Percentiles rank a stretch among this genome's conserved stretches.
These are phyloP conservation scores for Plantago ovata DNA, from an alignment of 257 asterid species.

Conservation along the genomic window DNA sequence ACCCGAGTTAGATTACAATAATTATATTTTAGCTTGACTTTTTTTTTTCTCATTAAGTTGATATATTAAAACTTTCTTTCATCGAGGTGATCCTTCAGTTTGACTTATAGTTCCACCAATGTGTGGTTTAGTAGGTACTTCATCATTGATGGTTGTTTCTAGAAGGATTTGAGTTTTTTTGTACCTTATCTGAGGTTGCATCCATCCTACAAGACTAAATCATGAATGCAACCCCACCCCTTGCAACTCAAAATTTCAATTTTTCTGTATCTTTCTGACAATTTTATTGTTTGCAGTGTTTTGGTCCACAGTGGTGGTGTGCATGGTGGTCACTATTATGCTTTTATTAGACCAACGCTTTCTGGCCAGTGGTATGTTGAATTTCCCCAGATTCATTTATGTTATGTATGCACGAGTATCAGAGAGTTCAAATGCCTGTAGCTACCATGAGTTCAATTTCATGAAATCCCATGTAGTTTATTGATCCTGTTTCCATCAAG, in stretches of 20 bases:
- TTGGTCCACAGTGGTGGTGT: conserved; percentile 58
- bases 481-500: no score
- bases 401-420: neutral
- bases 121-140: conserved; percentile 7
- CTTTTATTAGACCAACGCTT: conserved; percentile 43
- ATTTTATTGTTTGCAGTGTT: conserved; percentile 34
- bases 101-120: conserved; percentile 2
- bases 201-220: conserved; percentile 7
- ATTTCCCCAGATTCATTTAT: conserved; percentile 17
- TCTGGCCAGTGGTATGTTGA: conserved; percentile 41
- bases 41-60: conserved; percentile 12
- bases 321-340: conserved; percentile 51
- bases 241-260: conserved; percentile 9
- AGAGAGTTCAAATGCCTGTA: conserved; percentile 3
- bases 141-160: conserved; percentile 1
- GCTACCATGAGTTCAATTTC: no score
- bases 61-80: conserved; percentile 10
- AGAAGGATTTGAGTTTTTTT: no score
- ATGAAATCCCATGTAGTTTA: no score
- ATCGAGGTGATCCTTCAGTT: conserved; percentile 7
- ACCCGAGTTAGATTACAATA: conserved; percentile 8
- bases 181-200: no score
- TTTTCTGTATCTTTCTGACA: conserved; percentile 11
- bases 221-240: conserved; percentile 10
- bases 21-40: conserved; percentile 4